phyloP scores from a whole-genome alignment of 805 yeast genomes.

The Hanseniaspora meyeri region DNA sequence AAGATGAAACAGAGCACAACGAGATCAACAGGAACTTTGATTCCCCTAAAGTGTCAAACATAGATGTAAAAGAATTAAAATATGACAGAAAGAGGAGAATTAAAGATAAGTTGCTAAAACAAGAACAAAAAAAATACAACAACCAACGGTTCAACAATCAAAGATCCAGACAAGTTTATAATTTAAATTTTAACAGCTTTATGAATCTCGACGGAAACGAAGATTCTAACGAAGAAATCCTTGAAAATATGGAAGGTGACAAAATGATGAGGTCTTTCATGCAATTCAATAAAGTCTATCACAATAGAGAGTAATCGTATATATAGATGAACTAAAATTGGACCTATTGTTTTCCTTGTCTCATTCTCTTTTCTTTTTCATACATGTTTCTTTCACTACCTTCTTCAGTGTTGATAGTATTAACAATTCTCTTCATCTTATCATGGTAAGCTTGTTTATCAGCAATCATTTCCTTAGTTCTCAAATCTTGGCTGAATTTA shows the following conservation, averaged over 20 bases:
- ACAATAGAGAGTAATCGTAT: neutral
- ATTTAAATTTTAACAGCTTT: neutral
- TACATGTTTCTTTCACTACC: conserved; percentile 90
- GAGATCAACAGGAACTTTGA: conserved; percentile 13
- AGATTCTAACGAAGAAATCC: neutral
- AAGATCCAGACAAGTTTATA: neutral
- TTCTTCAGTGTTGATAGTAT: conserved; percentile 81
- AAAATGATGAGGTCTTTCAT: conserved; percentile 13
- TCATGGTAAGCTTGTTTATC: conserved; percentile 70
- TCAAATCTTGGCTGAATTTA: conserved; percentile 75
- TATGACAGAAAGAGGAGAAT: conserved; percentile 11
- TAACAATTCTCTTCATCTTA: conserved; percentile 77
- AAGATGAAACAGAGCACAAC: conserved; percentile 13
- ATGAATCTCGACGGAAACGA: neutral
- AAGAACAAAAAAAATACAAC: neutral
- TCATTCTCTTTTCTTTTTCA: conserved; percentile 66
- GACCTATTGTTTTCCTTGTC: conserved; percentile 36
- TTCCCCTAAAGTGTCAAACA: neutral
- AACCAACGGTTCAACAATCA: neutral
- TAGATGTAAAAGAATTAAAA: conserved; percentile 3
- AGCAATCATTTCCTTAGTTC: conserved; percentile 62
- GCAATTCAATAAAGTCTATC: conserved; percentile 8
- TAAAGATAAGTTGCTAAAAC: conserved; percentile 4
- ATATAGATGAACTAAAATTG: neutral
- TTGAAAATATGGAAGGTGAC: neutral